Evolutionary conservation across 2,329 filamentous ascomycete genomes (phyloP).

Genomic region (Immersiporthe knoxdaviesiana): DNA sequence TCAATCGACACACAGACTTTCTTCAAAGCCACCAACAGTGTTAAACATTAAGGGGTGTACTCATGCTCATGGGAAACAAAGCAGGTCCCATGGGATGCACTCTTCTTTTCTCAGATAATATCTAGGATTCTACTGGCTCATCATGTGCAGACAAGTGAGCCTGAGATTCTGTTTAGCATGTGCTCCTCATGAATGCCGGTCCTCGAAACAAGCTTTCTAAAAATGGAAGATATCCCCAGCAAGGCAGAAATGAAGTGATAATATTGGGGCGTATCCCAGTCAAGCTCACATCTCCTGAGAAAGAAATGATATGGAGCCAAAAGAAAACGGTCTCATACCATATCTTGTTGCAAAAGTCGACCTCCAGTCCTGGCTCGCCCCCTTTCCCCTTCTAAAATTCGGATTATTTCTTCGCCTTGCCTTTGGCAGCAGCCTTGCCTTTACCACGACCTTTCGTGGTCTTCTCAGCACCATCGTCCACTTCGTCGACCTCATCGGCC

Average conservation of each 20-base stretch:
- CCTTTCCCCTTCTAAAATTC: background rate
- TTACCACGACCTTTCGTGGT: slow-evolving; percentile 54
- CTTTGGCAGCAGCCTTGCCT: slow-evolving; percentile 47
- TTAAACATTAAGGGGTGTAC: background rate
- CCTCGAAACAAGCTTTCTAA: background rate
- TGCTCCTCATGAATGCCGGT: background rate
- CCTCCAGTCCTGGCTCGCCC: background rate
- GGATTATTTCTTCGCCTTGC: slow-evolving; percentile 51
- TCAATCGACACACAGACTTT: background rate
- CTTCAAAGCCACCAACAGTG: background rate
- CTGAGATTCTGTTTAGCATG: background rate
- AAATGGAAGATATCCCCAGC: background rate
- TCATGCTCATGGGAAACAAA: background rate
- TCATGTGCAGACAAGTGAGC: background rate
- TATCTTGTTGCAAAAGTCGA: background rate
- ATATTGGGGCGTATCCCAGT: background rate
- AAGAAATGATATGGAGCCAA: background rate
- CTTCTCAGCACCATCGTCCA: slow-evolving; percentile 56
- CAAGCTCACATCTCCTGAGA: no score
- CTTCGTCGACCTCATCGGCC: slow-evolving; percentile 52
- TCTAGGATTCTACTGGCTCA: background rate
- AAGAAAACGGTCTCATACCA: slow-evolving; percentile 6
- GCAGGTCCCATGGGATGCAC: background rate
- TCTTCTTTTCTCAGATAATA: background rate
- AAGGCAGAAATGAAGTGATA: background rate